Base-by-base conservation (phyloP, 108 stramenopile genomes). In the Skeletonema tropicum region DNA sequence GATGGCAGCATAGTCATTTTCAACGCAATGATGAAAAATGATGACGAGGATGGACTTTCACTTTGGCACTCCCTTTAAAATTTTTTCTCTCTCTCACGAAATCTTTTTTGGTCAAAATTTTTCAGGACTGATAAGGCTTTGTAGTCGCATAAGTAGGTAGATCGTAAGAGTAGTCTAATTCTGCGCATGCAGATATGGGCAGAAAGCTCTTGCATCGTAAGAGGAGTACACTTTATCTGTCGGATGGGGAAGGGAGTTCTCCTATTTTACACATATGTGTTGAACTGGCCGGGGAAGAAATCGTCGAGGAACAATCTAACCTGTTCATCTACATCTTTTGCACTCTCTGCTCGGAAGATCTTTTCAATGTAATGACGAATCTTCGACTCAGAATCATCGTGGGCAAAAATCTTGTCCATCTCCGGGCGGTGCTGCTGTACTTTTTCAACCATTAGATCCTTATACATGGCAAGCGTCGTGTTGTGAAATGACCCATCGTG, bases 401-500 rank as follows among this genome's bases (percentile, higher is more conserved):
- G 57, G 58, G 52, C 49, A 45, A 64, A 39, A 13, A 52, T 25
- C 21, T 23, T 46, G 21, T 9, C 31, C 41, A 41, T 48, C 15
- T 45, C 42, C 15, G 42, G 15, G 14, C 42, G 15, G 3, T 45
- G 42, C 32, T 70, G 67, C 11, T 68, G 31, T 6, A 62, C 60
- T 25, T 75, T 69, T 19, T 62, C 35, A 70, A 75, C 42, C 69
- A 70, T 75, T 5, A 70, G 68, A 31, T 26, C 55, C 26, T 75
- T 75, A 58, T 75, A 75, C 61, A 60, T 69, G 21, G 25, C 60
- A 45, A 76, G 36, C 1, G 73, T 23, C 19, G 49, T 41, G 39
- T 71, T 64, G 32, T 62, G 60, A 23, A n/a, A 17, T 52, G 46
- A 10, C 52, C 6, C 33, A 10, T 9, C 7, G 11, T 38, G 35